Conservation (phyloP, 768 basidiomycete species). For the Boletellus emodensis region DNA sequence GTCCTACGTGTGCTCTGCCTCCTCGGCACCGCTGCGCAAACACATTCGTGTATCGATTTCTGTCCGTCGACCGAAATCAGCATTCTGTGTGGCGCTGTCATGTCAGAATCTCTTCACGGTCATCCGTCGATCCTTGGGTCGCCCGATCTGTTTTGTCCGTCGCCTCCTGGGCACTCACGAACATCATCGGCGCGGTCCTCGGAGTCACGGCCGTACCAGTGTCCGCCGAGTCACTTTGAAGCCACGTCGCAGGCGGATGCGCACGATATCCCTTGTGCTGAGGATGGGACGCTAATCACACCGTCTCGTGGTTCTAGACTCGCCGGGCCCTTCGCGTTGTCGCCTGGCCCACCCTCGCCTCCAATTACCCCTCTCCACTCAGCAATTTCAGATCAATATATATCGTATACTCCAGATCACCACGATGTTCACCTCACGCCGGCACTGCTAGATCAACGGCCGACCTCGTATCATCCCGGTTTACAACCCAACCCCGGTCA, state of each 20-base stretch:
- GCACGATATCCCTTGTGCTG: slow-evolving; percentile 24
- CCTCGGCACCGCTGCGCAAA: slow-evolving; percentile 20
- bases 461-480: slow-evolving; percentile 38
- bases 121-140: slow-evolving; percentile 23
- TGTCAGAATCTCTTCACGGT: slow-evolving; percentile 11
- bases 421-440: slow-evolving; percentile 40
- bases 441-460: slow-evolving; percentile 42
- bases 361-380: slow-evolving; percentile 28
- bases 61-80: slow-evolving; percentile 28
- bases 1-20: slow-evolving; percentile 28
- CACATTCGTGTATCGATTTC: slow-evolving; percentile 21
- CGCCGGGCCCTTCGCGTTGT: slow-evolving; percentile 50
- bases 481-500: slow-evolving; percentile 38
- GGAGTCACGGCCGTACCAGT: slow-evolving; percentile 20
- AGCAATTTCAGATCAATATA: slow-evolving; percentile 48
- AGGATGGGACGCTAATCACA: slow-evolving; percentile 45
- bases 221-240: slow-evolving; percentile 22
- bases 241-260: slow-evolving; percentile 19
- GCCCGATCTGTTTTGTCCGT: slow-evolving; percentile 33
- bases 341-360: slow-evolving; percentile 34
- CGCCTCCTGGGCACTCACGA: slow-evolving; percentile 25
- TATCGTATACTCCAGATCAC: slow-evolving; percentile 34
- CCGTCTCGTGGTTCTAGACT: slow-evolving; percentile 47
- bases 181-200: slow-evolving; percentile 28
- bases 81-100: slow-evolving; percentile 14